Base-by-base conservation (phyloP, 148 eudicot genomes). In the Chenopodium album region DNA sequence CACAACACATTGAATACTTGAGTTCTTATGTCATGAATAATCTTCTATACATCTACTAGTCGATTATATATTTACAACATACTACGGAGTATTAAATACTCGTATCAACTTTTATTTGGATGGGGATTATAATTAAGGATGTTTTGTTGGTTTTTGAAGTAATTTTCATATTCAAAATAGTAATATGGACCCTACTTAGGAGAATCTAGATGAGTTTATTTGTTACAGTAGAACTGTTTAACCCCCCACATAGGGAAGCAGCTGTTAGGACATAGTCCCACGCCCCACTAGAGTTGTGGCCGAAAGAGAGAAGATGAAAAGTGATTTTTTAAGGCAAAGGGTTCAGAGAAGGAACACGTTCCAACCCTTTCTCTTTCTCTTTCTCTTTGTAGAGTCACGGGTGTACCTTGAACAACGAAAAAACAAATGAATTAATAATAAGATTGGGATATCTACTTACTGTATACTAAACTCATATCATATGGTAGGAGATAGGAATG, bases 321-420 rank as follows among this genome's bases (percentile, higher is more conserved):
- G 67, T 52, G 70, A 80, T 16, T 50, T 67, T 76, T 76, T 66
- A 46, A 85, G 47, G 79, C 78, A 79, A 83, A 83, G 82, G 46
- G 71, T 73, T 41, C 66, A 78, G 79, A 78, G 85, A 79, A 65
- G 77, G 68, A 66, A 83, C 85, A 84, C 64, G 80, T 84, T 84
- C 76, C 76, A 76, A 80, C 44, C 62, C 80, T 67, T 69, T 56
- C 78, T 71, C 76, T 86, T 76, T 84, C 85, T 84, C 78, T 78
- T 75, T 85, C 59, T 62, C 80, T 81, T 82, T 77, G 77, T 84
- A 74, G 81, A 79, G 87, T 87, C 89, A 87, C 89, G 89, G 87
- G 89, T 78, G 83, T 77, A 74, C 89, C 80, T 87, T 82, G 87
- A 76, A 82, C 76, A 68, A 71, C 41, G 79, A 67, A 79, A 56